Percentiles rank a stretch among this genome's conserved stretches.
phyloP scores from a whole-genome alignment of 2,329 filamentous ascomycete species.

The Cadophora sp. region DNA sequence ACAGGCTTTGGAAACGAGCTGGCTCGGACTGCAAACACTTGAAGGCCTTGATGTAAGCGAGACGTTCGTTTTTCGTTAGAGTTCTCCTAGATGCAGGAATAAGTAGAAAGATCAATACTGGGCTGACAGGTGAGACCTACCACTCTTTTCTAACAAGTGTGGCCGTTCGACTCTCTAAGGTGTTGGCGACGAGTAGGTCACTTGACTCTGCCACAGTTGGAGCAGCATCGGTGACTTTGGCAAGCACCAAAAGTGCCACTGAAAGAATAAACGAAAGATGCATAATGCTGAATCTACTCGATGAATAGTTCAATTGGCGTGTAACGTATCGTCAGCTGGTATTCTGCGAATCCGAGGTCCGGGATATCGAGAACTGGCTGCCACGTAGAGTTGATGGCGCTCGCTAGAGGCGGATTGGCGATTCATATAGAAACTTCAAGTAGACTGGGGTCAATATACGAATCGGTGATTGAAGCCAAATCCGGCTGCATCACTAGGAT shows the following conservation, averaged over 20 bases:
- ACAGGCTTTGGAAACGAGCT: constrained; percentile 9
- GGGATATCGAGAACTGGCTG: constrained; percentile 4
- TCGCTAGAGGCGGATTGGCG: background rate
- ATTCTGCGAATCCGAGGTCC: constrained; percentile 17
- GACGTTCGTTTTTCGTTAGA: constrained; percentile 14
- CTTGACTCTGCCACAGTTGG: background rate
- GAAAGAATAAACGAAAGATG: constrained; percentile 5
- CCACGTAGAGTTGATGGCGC: constrained; percentile 7
- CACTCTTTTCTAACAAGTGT: constrained; percentile 22
- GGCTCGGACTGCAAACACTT: constrained; percentile 24
- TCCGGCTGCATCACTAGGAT: background rate
- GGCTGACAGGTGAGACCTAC: background rate
- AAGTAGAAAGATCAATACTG: background rate
- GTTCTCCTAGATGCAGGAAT: constrained; percentile 15
- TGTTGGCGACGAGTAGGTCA: background rate
- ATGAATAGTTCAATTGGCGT: constrained; percentile 5
- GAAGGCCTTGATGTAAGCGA: constrained; percentile 20
- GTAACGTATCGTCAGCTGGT: background rate
- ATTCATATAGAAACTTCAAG: constrained; percentile 15
- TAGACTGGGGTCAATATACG: background rate
- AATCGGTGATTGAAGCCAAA: background rate
- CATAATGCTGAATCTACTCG: background rate
- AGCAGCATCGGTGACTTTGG: constrained; percentile 5
- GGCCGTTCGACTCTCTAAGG: background rate
- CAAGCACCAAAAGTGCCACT: constrained; percentile 22